Conservation (phyloP, 2,329 filamentous ascomycete species). For the Lachnellula willkommii region DNA sequence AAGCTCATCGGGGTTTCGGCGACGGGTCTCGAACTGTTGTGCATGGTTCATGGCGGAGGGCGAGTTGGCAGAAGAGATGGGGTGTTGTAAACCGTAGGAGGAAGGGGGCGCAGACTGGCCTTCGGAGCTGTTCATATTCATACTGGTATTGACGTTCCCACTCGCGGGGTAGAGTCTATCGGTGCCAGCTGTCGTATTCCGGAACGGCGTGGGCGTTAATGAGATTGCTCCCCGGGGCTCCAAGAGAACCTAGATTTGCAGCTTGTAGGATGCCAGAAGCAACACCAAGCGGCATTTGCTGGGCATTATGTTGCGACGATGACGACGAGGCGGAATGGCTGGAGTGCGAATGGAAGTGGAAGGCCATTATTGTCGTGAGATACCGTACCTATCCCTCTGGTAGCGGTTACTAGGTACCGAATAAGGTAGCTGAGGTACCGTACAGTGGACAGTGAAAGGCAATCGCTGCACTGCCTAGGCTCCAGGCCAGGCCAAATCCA, state of each 20-base stretch:
- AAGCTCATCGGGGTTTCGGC: slow-evolving; percentile 51
- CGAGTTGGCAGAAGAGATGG: slow-evolving; percentile 20
- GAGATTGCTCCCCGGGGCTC: slow-evolving; percentile 23
- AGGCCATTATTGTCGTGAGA: slow-evolving; percentile 21
- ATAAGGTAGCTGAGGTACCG: too few species aligned
- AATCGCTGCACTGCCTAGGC: too few species aligned
- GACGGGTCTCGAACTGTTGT: slow-evolving; percentile 46
- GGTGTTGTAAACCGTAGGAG: slow-evolving; percentile 17
- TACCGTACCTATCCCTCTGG: too few species aligned
- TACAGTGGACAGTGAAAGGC: too few species aligned
- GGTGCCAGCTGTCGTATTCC: slow-evolving; percentile 33
- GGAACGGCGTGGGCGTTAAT: slow-evolving; percentile 16
- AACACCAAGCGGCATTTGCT: slow-evolving; percentile 18
- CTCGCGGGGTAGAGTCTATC: slow-evolving; percentile 38
- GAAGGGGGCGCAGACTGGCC: slow-evolving; percentile 31
- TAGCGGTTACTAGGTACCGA: too few species aligned
- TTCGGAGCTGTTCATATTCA: slow-evolving; percentile 17
- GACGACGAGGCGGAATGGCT: slow-evolving; percentile 13
- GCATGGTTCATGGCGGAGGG: slow-evolving; percentile 37
- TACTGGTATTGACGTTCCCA: slow-evolving; percentile 29
- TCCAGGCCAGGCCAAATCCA: too few species aligned
- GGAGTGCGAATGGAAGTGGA: slow-evolving; percentile 15
- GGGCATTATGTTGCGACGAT: slow-evolving; percentile 21
- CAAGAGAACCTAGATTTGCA: slow-evolving; percentile 27
- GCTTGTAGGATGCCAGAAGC: slow-evolving; percentile 27